Evolutionary conservation across 805 yeast genomes (phyloP), one percentile per base, ranked within the genome.

Genomic region (Myxozyma mucilagina): DNA sequence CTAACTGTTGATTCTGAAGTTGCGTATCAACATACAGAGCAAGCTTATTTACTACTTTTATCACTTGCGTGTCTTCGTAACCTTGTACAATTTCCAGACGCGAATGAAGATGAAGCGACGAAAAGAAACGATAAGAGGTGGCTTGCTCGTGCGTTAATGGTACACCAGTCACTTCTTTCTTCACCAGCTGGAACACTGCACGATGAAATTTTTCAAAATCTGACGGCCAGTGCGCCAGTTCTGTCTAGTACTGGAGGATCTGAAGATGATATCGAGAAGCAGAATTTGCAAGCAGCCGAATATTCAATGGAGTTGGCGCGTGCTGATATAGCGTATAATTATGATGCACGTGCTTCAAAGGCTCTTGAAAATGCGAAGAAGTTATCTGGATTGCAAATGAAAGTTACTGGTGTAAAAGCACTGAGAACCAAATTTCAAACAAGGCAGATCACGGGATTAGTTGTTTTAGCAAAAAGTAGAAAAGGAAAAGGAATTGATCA

Each of bases 391-490:
- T 79, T 90, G 50, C 76, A 82, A 53, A 82, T 86, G 65, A 82
- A 86, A 0, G 75, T 93, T 49, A 88, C 97, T 0, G 98, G 98
- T 67, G 89, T 94, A 58, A 85, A 85, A 67, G 97, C 97, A 9
- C 87, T 85, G 71, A 80, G 94, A 70, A 93, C 98, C 3, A 89
- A 89, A 72, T 89, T 78, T 72, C 98, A 93, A 75, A 80, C 80
- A 51, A 80, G 78, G 38, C 83, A 86, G n/a, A 82, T 87, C 31
- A 82, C 97, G 0, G 84, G 90, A 43, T 80, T 93, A 61, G 81
- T 92, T 14, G 82, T 90, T 31, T 74, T 93, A 20, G 98, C 98
- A 1, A 81, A 83, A 64, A 71, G 74, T 53, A 45, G 47, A 4
- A 32, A 29, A 4, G 53, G 20, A 32, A 10, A 14, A 16, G 54